Base-by-base conservation (phyloP, 2,329 filamentous ascomycete species). In the Colletotrichum ledebouriae region DNA sequence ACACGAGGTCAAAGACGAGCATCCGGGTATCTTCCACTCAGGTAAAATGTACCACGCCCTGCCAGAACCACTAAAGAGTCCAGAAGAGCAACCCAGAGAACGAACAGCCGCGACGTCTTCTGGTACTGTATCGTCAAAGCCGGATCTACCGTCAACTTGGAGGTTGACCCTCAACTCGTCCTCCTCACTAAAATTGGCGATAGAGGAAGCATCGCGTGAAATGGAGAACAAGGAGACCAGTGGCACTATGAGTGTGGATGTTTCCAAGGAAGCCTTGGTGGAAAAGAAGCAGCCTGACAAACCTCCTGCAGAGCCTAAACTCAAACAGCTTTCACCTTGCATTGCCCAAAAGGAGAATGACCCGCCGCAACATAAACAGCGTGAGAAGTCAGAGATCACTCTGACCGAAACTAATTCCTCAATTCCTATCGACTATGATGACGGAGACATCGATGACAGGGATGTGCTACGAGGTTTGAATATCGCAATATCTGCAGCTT, bases 401-500 rank as follows among this genome's bases (percentile, higher is more conserved):
- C 33, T 13, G n/a, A 65, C 59, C 73, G 59, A 69, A 64, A 59
- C 60, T 67, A 46, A 71, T 15, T 47, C 7, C 20, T 50, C 52
- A 9, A 70, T 73, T 25, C 46, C 25, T 75, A 76, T 70, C 17
- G 78, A 79, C 33, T 72, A 76, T n/a, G 77, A 80, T 7, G 79
- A 83, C 63, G 71, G 72, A 12, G 73, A 78, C 41, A 82, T 87
- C 34, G 76, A 76, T 25, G 83, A 88, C 72, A 79, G 81, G 52
- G 84, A 87, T 72, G 83, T 89, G 3, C 80, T 89, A 56, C 80
- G 82, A 58, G 87, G 87, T 0, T 76, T 89, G 11, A 84, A 85
- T 67, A 82, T 89, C 44, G 86, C 86, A 5, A 82, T 85, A 34
- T 84, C 84, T 5, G 87, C 87, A 11, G 86, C 86, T 4, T 87